A percentile compares a stretch with the other conserved stretches of the same genome.
Evolutionary conservation across 306 rosid species (phyloP).

Genomic region (Benincasa hispida): DNA sequence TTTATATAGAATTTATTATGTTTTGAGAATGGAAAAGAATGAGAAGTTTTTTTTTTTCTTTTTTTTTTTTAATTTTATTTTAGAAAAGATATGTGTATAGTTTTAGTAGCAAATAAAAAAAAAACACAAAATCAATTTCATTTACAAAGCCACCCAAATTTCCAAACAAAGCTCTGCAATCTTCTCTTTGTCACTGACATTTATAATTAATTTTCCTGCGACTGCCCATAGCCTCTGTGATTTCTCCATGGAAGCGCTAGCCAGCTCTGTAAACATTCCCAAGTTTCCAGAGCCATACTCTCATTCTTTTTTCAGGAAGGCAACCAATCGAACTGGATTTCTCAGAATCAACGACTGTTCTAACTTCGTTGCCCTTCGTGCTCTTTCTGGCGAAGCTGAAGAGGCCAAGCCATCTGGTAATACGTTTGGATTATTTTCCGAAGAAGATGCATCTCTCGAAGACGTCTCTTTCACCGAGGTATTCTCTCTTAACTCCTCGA

Average conservation of each 20-base stretch:
- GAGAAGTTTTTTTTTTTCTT: too few relatives aligned
- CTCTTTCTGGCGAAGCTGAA: constrained; percentile 29
- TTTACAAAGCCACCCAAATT: too few relatives aligned
- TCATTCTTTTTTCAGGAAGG: constrained; percentile 16
- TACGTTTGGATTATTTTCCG: constrained; percentile 21
- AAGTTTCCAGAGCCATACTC: constrained; percentile 26
- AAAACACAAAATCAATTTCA: too few relatives aligned
- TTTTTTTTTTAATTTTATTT: too few relatives aligned
- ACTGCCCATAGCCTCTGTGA: background rate
- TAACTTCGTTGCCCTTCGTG: constrained; percentile 17
- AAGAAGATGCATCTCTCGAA: constrained; percentile 18
- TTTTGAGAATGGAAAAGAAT: too few relatives aligned
- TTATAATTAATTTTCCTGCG: background rate
- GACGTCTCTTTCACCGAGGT: constrained; percentile 29
- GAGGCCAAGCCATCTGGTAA: constrained; percentile 20
- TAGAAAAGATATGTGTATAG: too few relatives aligned
- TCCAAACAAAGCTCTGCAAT: background rate
- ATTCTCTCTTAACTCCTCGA: background rate
- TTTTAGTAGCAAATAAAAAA: too few relatives aligned
- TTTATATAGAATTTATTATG: too few relatives aligned
- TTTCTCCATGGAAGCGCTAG: constrained; percentile 62
- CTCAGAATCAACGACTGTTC: constrained; percentile 21
- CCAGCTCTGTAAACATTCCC: constrained; percentile 24
- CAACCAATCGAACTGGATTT: constrained; percentile 22
- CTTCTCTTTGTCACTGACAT: background rate